A percentile compares a stretch with the other conserved stretches of the same genome.
Evolutionary conservation across 1,284 basidiomycete species (phyloP).

Genomic region (Moesziomyces antarcticus): DNA sequence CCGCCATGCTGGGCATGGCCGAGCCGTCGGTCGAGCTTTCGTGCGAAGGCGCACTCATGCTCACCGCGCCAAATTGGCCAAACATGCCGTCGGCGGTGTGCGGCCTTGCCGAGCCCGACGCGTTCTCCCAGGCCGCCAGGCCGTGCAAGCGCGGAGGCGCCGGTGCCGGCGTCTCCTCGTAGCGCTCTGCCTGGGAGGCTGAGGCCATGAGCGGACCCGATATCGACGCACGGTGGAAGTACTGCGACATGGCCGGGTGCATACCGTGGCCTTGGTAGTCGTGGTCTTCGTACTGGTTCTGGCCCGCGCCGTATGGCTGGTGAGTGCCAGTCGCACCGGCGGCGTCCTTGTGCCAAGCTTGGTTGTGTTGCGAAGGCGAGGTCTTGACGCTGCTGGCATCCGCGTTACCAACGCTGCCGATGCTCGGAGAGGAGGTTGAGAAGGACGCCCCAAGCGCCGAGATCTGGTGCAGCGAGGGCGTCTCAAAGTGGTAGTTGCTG

Average conservation of each 20-base stretch:
- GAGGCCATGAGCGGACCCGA: conserved; percentile 52
- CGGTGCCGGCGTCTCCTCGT: conserved; percentile 20
- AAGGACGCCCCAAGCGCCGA: conserved; percentile 23
- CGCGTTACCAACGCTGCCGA: conserved; percentile 22
- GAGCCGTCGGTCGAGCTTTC: conserved; percentile 16
- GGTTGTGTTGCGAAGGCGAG: conserved; percentile 23
- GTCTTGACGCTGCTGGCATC: conserved; percentile 21
- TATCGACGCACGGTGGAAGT: conserved; percentile 54
- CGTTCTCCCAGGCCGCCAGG: conserved; percentile 56
- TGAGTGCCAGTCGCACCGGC: neutral
- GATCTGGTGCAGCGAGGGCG: conserved; percentile 29
- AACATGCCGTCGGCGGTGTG: conserved; percentile 64
- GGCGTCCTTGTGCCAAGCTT: conserved; percentile 16
- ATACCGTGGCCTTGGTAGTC: conserved; percentile 19
- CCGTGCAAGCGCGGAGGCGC: conserved; percentile 52
- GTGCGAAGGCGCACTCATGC: conserved; percentile 13
- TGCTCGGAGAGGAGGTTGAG: conserved; percentile 24
- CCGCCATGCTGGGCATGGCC: conserved; percentile 2
- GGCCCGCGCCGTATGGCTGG: conserved; percentile 14
- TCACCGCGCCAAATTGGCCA: conserved; percentile 37
- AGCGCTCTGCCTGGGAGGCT: conserved; percentile 18
- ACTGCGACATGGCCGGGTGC: conserved; percentile 21
- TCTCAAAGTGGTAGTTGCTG: conserved; percentile 34
- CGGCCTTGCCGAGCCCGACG: conserved; percentile 53
- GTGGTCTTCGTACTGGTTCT: conserved; percentile 17